phyloP scores from a whole-genome alignment of 495 filamentous ascomycete species.

The Penicillium simplicissimum region DNA sequence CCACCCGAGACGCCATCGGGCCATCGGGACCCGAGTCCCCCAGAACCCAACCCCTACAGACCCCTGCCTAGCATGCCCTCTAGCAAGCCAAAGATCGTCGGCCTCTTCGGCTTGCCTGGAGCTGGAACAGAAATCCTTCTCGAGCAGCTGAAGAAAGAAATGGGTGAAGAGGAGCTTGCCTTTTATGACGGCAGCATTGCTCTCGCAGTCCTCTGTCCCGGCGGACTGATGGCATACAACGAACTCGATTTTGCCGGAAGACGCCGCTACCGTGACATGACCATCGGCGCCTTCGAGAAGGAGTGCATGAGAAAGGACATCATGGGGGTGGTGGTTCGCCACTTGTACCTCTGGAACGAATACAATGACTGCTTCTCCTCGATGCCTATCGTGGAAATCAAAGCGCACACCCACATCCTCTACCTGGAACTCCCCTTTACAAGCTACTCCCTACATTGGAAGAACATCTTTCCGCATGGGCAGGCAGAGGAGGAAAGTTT shows the following conservation, averaged over 20 bases:
- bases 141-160: not conserved
- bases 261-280: not conserved
- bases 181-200: not conserved
- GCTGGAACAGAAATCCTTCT: not conserved
- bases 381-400: conserved; percentile 36
- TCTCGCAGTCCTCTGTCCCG: not conserved
- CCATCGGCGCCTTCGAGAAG: not conserved
- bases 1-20: not conserved
- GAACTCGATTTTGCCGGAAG: not conserved
- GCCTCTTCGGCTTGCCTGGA: not conserved
- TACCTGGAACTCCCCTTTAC: conserved; percentile 52
- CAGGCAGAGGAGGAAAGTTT: not conserved
- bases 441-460: not conserved
- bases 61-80: not conserved
- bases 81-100: not conserved
- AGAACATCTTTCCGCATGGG: not conserved
- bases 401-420: conserved; percentile 60
- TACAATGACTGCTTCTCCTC: not conserved
- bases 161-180: not conserved
- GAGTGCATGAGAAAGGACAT: not conserved
- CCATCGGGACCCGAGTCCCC: not conserved
- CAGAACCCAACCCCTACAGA: not conserved
- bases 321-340: not conserved
- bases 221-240: not conserved
- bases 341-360: not conserved